phyloP scores from a whole-genome alignment of 2,329 filamentous ascomycete genomes.

The Diaporthe citri region DNA sequence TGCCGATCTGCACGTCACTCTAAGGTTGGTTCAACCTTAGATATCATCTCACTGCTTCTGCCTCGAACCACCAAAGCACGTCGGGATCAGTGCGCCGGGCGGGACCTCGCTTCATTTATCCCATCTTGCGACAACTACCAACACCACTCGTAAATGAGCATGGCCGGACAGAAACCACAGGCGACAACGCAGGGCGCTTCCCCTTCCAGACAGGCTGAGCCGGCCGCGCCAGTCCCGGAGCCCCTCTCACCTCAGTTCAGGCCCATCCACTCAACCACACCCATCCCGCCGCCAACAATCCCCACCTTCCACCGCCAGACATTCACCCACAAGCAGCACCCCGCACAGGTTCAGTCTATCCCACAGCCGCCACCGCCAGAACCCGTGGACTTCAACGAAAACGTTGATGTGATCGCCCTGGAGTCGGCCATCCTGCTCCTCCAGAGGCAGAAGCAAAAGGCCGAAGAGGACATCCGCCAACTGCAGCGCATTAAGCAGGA shows the following conservation, averaged over 20 bases:
- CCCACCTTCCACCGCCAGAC: constrained; percentile 51
- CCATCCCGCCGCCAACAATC: constrained; percentile 38
- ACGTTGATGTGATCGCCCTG: constrained; percentile 89
- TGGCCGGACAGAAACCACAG: constrained; percentile 48
- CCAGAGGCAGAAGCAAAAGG: constrained; percentile 86
- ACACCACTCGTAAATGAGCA: constrained; percentile 35
- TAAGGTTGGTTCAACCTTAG: too few relatives aligned
- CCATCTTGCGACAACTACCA: constrained; percentile 2
- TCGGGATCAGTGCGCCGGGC: not conserved
- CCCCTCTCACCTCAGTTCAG: constrained; percentile 32
- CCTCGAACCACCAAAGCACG: not conserved
- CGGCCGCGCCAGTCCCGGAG: constrained; percentile 31
- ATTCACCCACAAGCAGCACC: constrained; percentile 61
- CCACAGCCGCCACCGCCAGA: constrained; percentile 61
- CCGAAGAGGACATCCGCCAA: constrained; percentile 78
- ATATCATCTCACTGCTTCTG: not conserved
- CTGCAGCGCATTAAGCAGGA: constrained; percentile 78
- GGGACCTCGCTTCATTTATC: constrained; percentile 3
- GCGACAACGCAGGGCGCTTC: constrained; percentile 43
- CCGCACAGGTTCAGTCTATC: constrained; percentile 50
- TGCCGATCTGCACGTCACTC: constrained; percentile 34
- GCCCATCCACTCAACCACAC: constrained; percentile 36
- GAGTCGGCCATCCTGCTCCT: constrained; percentile 87
- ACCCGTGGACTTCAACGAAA: constrained; percentile 71
- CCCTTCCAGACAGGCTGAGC: constrained; percentile 39